phyloP scores from a whole-genome alignment of 768 basidiomycete species.

The Porphyrellus cyaneotinctus region DNA sequence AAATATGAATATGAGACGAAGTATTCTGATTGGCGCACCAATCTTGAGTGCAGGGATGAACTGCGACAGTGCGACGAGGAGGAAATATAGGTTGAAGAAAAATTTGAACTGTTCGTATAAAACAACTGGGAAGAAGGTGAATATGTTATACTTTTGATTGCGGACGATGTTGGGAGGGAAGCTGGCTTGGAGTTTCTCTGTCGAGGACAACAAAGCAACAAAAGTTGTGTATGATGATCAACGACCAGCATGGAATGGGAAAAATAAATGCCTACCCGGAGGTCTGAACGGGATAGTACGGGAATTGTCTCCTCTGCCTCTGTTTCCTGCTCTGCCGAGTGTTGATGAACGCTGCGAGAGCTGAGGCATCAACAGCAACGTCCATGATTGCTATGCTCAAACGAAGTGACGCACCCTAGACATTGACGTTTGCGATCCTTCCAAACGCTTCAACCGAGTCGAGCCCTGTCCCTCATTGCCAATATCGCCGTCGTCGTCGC shows the following conservation, averaged over 20 bases:
- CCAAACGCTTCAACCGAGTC: constrained; percentile 25
- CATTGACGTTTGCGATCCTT: constrained; percentile 14
- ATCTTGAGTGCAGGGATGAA: constrained; percentile 96
- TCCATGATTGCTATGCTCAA: neutral
- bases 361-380: neutral
- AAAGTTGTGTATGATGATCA: neutral
- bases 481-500: constrained; percentile 37
- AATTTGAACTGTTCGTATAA: constrained; percentile 99
- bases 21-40: constrained; percentile 49
- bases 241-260: neutral
- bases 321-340: constrained; percentile 7
- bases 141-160: constrained; percentile 96
- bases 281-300: constrained; percentile 76
- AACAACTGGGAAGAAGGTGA: constrained; percentile 96
- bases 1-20: neutral
- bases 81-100: constrained; percentile 99
- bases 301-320: constrained; percentile 57
- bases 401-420: constrained; percentile 14
- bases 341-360: constrained; percentile 23
- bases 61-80: constrained; percentile 93
- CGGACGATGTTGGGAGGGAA: constrained; percentile 89
- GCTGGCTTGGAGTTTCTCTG: constrained; percentile 67
- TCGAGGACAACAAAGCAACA: neutral
- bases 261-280: constrained; percentile 42
- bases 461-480: constrained; percentile 30